Conservation (phyloP, 2,329 filamentous ascomycete species). For the Pseudogymnoascus sp. region DNA sequence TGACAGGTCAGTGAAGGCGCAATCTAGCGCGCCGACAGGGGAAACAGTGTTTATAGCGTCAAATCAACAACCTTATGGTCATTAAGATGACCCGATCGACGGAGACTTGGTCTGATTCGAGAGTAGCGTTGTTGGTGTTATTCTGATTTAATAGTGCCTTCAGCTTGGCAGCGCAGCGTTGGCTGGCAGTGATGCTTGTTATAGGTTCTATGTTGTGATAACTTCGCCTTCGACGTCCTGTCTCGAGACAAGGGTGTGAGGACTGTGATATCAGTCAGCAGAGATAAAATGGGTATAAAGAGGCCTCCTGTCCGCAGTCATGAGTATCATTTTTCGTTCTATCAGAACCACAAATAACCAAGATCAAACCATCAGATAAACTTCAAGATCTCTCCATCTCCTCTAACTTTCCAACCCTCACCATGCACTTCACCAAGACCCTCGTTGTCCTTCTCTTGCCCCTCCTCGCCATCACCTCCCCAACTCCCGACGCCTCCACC, state of each 20-base stretch:
- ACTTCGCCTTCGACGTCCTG: background rate
- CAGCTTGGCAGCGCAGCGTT: background rate
- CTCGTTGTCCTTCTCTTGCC: background rate
- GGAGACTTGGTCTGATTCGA: background rate
- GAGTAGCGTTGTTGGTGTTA: background rate
- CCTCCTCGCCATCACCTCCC: background rate
- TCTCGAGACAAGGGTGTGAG: background rate
- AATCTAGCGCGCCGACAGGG: background rate
- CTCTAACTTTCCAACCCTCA: background rate
- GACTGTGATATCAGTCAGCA: background rate
- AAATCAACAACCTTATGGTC: background rate
- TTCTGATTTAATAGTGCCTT: background rate
- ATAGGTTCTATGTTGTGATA: background rate
- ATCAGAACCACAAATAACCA: background rate
- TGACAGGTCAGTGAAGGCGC: background rate
- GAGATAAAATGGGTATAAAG: background rate
- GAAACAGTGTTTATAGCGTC: background rate
- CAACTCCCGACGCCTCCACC: background rate
- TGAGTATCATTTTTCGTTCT: background rate
- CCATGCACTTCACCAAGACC: background rate
- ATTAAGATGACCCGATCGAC: background rate
- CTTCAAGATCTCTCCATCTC: background rate
- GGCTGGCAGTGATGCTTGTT: background rate
- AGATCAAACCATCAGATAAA: background rate
- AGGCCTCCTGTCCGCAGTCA: background rate